A percentile compares a stretch with the other conserved stretches of the same genome.
These are phyloP conservation scores for Peronospora belbahrii DNA, from an alignment of 352 stramenopile species.

Conservation along the genomic window DNA sequence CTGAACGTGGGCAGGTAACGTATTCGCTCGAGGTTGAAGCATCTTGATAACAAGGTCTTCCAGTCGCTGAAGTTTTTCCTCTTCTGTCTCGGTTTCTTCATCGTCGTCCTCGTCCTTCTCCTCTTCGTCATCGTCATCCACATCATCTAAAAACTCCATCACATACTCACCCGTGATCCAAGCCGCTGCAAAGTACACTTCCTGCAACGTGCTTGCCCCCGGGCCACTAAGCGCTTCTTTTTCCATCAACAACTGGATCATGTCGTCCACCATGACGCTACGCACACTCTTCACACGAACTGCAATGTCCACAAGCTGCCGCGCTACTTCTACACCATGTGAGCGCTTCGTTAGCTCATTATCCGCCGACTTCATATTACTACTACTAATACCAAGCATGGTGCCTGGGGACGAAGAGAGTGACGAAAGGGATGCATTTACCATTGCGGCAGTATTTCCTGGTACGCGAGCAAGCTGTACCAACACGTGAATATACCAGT, in stretches of 20 bases:
- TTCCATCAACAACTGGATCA: conserved; percentile 91
- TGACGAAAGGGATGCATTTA: conserved; percentile 30
- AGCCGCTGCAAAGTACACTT: conserved; percentile 92
- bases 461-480: conserved; percentile 91
- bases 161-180: conserved; percentile 99
- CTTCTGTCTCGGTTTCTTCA: conserved; percentile 54
- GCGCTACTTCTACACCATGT: conserved; percentile 84
- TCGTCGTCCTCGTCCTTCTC: conserved; percentile 79
- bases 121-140: conserved; percentile 65
- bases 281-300: conserved; percentile 95
- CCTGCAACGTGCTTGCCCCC: conserved; percentile 77
- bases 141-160: conserved; percentile 84
- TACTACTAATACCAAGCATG: conserved; percentile 33
- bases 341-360: conserved; percentile 31
- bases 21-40: conserved; percentile 70
- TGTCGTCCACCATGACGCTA: conserved; percentile 91
- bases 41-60: conserved; percentile 78
- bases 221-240: conserved; percentile 66
- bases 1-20: conserved; percentile 85
- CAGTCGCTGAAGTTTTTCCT: conserved; percentile 83
- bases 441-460: conserved; percentile 42
- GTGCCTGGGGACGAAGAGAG: conserved; percentile 27
- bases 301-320: conserved; percentile 95
- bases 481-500: conserved; percentile 98
- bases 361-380: conserved; percentile 17